A percentile compares a stretch with the other conserved stretches of the same genome.
Evolutionary conservation across 2,329 filamentous ascomycete genomes (phyloP).

Genomic region (Cadophora luteo-olivacea): DNA sequence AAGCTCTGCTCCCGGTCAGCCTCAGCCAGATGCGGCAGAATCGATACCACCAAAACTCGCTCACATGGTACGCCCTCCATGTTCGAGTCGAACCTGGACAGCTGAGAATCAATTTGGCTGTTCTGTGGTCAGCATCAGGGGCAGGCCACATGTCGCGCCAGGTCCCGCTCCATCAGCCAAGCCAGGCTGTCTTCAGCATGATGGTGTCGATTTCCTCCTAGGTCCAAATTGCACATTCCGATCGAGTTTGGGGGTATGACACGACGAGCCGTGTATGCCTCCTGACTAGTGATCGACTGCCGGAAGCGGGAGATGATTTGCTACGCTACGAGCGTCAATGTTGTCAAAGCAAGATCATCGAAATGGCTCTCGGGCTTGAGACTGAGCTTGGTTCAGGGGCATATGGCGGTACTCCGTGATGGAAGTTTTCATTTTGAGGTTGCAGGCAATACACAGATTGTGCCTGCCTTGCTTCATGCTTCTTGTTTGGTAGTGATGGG

Average conservation of each 20-base stretch:
- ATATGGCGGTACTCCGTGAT: not conserved
- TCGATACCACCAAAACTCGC: not conserved
- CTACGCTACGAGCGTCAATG: not conserved
- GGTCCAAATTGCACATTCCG: not conserved
- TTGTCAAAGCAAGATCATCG: not conserved
- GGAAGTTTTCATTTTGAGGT: not conserved
- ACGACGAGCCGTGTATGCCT: not conserved
- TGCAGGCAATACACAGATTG: not conserved
- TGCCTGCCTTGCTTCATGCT: not conserved
- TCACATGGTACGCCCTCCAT: not conserved
- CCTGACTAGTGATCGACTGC: not conserved
- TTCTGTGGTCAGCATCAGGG: no score
- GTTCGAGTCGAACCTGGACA: not conserved
- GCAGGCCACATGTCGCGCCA: not conserved
- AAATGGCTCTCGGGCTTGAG: not conserved
- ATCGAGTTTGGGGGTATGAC: not conserved
- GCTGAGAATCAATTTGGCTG: not conserved
- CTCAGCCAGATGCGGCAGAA: not conserved
- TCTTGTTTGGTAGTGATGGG: not conserved
- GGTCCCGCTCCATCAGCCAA: not conserved
- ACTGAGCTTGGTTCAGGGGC: not conserved
- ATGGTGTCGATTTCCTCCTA: not conserved
- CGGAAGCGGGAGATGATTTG: not conserved
- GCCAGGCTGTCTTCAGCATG: not conserved
- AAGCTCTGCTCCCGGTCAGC: not conserved